Base-by-base conservation (phyloP, 805 yeast species). In the Candida verbasci region DNA sequence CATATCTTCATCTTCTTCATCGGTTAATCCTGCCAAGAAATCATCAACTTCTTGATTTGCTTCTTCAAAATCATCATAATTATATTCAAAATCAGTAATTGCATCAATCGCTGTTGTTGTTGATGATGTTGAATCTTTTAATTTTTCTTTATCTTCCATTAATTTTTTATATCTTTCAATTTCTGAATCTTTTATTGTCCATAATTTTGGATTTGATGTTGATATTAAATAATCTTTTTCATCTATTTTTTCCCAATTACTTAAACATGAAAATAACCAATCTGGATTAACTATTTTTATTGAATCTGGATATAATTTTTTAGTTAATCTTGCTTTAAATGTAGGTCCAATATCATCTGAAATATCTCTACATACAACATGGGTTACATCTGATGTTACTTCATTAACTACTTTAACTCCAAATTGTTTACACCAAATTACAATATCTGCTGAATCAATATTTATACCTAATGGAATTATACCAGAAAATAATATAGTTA, bases 261-360 rank as follows among this genome's bases (percentile, higher is more conserved):
- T 79, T 46, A 91, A 67, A 56, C 96, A 85, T 24, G 82, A 80
- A 62, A 89, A 89, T 2, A 91, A 60, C 98, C 98, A 91, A 50
- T 86, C 93, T 2, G 95, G 89, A 50, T 80, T 82, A 14, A 91
- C 95, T n/a, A 91, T 73, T 47, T 82, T 78, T 24, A 82, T 82
- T n/a, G n/a, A n/a, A 14, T 65, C 55, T 1, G 81, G 80, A 27
- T 78, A 63, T n/a, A 70, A 61, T 37, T 77, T 64, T 51, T 74
- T 76, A 0, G 96, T 97, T 22, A 82, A 72, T 31, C 89, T 72
- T 8, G 89, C 96, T 55, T 91, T 91, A 49, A 78, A 74, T 0
- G 98, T 93, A 14, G 63, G 62, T 5, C 72, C 73, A 3, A 49
- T 33, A 34, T 54, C 60, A 29, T 41, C 43, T 3, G 48, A 40